phyloP scores from a whole-genome alignment of 208 protist species.

The Phytomonas francai region DNA sequence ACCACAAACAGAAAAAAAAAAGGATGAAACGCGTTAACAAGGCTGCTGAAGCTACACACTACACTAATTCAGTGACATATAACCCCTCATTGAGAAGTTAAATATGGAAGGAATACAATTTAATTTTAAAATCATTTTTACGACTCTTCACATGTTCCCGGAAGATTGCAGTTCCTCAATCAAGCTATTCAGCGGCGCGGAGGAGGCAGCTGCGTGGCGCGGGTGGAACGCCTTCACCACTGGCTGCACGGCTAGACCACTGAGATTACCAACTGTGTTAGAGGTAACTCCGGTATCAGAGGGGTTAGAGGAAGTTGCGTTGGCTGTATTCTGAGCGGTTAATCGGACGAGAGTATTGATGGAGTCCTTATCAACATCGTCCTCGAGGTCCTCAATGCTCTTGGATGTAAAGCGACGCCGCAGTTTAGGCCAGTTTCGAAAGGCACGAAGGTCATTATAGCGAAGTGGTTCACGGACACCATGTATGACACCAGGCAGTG shows the following conservation, averaged over 20 bases:
- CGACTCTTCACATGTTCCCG: conserved; percentile 27
- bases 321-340: conserved; percentile 17
- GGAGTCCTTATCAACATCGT: conserved; percentile 47
- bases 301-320: background rate
- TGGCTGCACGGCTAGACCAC: conserved; percentile 12
- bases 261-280: background rate
- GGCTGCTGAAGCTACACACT: background rate
- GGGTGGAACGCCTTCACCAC: conserved; percentile 43
- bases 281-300: background rate
- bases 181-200: conserved; percentile 45
- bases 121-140: background rate
- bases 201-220: conserved; percentile 36
- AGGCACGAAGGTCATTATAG: conserved; percentile 79
- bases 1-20: conserved; percentile 3
- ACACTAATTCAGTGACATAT: background rate
- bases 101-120: conserved; percentile 5
- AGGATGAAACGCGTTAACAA: conserved; percentile 6
- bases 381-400: conserved; percentile 32
- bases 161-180: conserved; percentile 47
- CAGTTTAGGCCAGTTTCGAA: conserved; percentile 68
- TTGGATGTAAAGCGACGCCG: conserved; percentile 58
- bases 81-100: conserved; percentile 3
- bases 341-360: conserved; percentile 78
- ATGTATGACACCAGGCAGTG: conserved; percentile 83
- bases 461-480: conserved; percentile 82